These are phyloP conservation scores for Gossypium lobatum DNA, from an alignment of 441 rosid species.

Conservation along the genomic window DNA sequence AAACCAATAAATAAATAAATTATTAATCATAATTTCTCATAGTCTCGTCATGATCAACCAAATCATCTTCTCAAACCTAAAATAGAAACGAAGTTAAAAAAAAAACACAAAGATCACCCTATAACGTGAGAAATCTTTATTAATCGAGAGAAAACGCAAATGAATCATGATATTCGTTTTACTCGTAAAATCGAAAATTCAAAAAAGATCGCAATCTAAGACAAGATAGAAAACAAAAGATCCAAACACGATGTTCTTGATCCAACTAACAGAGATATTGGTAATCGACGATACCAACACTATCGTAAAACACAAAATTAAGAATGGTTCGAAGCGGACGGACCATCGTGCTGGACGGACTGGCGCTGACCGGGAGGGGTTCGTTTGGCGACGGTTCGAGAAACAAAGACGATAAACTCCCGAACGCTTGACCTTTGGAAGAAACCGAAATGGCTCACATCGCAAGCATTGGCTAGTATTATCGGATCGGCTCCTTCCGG, in stretches of 20 bases:
- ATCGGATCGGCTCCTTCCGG: conserved; percentile 73
- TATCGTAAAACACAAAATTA: not conserved
- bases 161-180: not conserved
- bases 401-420: conserved; percentile 81
- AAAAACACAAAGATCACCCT: not conserved
- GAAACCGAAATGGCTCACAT: conserved; percentile 86
- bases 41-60: not conserved
- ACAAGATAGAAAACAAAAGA: not conserved
- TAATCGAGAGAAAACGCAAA: not conserved
- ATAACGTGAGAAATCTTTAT: not conserved
- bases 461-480: conserved; percentile 62
- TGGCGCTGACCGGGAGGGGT: conserved; percentile 42
- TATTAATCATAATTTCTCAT: not conserved
- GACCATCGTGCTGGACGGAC: too few relatives aligned
- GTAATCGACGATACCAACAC: not conserved
- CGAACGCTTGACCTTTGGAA: conserved; percentile 86
- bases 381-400: conserved; percentile 86
- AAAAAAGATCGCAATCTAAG: not conserved
- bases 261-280: not conserved
- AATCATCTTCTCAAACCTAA: not conserved
- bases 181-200: not conserved
- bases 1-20: not conserved
- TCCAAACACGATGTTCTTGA: not conserved
- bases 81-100: not conserved
- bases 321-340: too few relatives aligned